Evolutionary conservation across 345 rosid species (phyloP).

Genomic region (Populus ilicifolia): DNA sequence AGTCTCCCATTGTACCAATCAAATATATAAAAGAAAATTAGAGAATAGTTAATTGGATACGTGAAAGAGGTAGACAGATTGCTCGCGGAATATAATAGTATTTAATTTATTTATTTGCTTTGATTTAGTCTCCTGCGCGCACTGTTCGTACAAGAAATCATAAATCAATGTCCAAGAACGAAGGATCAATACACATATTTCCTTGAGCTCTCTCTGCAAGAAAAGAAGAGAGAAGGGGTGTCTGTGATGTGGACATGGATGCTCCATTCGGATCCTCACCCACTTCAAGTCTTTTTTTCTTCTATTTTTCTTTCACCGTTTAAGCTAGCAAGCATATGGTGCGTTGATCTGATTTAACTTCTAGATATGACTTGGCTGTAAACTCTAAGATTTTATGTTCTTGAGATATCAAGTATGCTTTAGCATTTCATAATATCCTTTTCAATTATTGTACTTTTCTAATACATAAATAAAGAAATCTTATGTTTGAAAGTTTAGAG

Average conservation of each 20-base stretch:
- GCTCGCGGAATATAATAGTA: background rate
- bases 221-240: background rate
- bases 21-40: too few species aligned
- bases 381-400: background rate
- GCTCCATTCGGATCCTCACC: background rate
- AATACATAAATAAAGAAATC: background rate
- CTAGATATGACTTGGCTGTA: too few species aligned
- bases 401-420: too few species aligned
- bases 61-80: too few species aligned
- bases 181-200: background rate
- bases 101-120: background rate
- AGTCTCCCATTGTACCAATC: background rate
- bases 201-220: background rate
- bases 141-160: background rate
- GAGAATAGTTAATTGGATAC: too few species aligned
- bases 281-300: background rate
- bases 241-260: background rate
- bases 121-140: background rate
- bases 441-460: background rate
- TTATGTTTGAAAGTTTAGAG: too few species aligned
- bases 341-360: background rate
- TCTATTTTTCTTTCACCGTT: background rate
- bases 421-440: background rate
- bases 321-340: background rate
- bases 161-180: background rate